These are phyloP conservation scores for Erysimum cheiri DNA, from an alignment of 441 rosid species.

Conservation along the genomic window DNA sequence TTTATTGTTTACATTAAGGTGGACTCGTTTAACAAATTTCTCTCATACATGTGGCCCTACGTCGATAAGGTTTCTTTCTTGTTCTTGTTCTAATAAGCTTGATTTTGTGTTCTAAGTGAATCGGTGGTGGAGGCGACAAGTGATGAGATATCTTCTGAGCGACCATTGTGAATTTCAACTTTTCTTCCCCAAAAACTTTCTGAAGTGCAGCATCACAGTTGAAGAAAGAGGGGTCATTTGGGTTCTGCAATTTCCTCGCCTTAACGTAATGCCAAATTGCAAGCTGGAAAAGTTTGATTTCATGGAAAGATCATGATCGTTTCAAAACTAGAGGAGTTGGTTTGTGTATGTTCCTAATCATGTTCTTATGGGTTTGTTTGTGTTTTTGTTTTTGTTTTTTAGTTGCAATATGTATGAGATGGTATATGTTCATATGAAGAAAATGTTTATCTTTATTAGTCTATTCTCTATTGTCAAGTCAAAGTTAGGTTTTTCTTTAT, in stretches of 20 bases:
- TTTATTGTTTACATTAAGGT: conserved; percentile 26
- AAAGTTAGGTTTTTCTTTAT: no score
- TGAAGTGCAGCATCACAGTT: conserved; percentile 88
- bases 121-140: conserved; percentile 79
- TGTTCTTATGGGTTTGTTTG: no score
- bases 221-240: conserved; percentile 84
- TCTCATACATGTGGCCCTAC: conserved; percentile 48
- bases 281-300: no score
- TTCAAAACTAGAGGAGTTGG: no score
- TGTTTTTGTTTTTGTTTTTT: no score
- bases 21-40: conserved; percentile 47
- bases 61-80: conserved; percentile 44
- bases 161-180: conserved; percentile 78
- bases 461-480: no score
- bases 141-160: conserved; percentile 86
- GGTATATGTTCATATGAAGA: no score
- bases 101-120: conserved; percentile 87
- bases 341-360: no score
- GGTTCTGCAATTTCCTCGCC: conserved; percentile 89
- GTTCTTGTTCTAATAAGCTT: no score
- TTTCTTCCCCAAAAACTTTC: conserved; percentile 90
- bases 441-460: no score
- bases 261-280: conserved; percentile 97
- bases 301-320: no score
- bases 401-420: no score